Percentiles rank a stretch among this genome's conserved stretches.
These are phyloP conservation scores for Trypanosoma scelopori DNA, from an alignment of 208 protist genomes.

Conservation along the genomic window DNA sequence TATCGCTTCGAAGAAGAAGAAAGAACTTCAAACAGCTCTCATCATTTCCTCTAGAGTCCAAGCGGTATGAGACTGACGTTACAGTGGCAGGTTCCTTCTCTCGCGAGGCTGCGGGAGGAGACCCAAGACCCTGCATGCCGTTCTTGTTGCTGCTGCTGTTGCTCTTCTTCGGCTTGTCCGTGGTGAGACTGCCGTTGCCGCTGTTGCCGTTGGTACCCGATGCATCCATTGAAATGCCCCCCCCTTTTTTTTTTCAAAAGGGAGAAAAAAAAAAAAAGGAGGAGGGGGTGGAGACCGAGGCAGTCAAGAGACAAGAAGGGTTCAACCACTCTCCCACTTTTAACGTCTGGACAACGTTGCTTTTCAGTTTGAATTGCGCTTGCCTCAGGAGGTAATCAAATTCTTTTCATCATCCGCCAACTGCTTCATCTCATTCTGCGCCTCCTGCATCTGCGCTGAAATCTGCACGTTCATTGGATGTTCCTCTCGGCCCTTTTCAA, in stretches of 20 bases:
- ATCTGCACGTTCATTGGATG: slow-evolving; percentile 77
- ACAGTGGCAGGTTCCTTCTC: background rate
- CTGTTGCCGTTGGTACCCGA: too few species aligned
- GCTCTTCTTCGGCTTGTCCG: too few species aligned
- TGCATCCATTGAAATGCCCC: background rate
- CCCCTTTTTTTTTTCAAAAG: background rate
- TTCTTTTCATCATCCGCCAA: slow-evolving; percentile 20
- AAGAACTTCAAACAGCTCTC: slow-evolving; percentile 18
- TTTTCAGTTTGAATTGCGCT: background rate
- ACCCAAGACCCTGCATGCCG: too few species aligned
- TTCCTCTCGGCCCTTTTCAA: slow-evolving; percentile 56
- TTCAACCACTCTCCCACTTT: slow-evolving; percentile 11
- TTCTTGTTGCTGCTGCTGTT: too few species aligned
- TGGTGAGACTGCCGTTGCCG: too few species aligned
- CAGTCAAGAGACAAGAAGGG: slow-evolving; percentile 4
- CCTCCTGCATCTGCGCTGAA: slow-evolving; percentile 43
- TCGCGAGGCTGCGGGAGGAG: too few species aligned
- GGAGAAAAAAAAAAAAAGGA: slow-evolving; percentile 4
- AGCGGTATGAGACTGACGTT: background rate
- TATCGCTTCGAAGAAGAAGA: slow-evolving; percentile 14
- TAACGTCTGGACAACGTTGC: slow-evolving; percentile 8
- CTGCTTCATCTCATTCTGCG: slow-evolving; percentile 47
- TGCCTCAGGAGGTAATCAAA: slow-evolving; percentile 15
- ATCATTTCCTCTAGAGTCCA: slow-evolving; percentile 7
- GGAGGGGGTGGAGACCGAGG: too few species aligned